phyloP scores from a whole-genome alignment of 164 flowering plant species.

The Vitis amurensis region DNA sequence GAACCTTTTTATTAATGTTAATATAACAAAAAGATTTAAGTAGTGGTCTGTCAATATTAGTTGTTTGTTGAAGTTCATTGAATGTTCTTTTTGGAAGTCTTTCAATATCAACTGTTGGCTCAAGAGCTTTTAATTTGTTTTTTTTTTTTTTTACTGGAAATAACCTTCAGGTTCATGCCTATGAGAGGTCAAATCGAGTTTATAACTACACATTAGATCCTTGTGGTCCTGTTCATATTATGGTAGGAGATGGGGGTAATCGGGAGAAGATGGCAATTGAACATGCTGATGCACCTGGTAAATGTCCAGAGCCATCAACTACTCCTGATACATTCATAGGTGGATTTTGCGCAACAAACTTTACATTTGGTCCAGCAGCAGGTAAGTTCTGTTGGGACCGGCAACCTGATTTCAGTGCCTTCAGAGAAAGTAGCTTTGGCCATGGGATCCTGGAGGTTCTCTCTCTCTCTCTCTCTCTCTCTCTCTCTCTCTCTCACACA shows the following conservation, averaged over 20 bases:
- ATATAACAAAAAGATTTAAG: too few species aligned
- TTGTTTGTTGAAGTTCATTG: too few species aligned
- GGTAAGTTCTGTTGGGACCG: conserved; percentile 88
- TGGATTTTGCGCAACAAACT: conserved; percentile 78
- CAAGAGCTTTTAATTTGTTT: too few species aligned
- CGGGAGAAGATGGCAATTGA: conserved; percentile 72
- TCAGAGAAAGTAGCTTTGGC: conserved; percentile 90
- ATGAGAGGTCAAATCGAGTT: conserved; percentile 93
- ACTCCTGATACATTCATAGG: conserved; percentile 70
- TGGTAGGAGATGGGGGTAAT: conserved; percentile 88
- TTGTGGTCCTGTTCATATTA: conserved; percentile 85
- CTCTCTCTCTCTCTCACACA: neutral
- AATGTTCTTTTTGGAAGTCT: too few species aligned
- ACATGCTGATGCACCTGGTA: conserved; percentile 87
- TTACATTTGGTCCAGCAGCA: conserved; percentile 81
- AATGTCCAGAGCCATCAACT: conserved; percentile 75
- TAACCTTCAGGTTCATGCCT: conserved; percentile 79
- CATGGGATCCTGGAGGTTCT: conserved; percentile 94
- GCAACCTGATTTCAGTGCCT: conserved; percentile 97
- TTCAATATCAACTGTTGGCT: too few species aligned
- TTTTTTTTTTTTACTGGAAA: too few species aligned
- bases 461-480: conserved; percentile 19
- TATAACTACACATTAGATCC: conserved; percentile 83
- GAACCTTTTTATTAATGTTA: too few species aligned
- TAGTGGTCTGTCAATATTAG: too few species aligned